A percentile compares a stretch with the other conserved stretches of the same genome.
These are phyloP conservation scores for Tylopilus sp. DNA, from an alignment of 1,284 basidiomycete genomes.

Conservation along the genomic window DNA sequence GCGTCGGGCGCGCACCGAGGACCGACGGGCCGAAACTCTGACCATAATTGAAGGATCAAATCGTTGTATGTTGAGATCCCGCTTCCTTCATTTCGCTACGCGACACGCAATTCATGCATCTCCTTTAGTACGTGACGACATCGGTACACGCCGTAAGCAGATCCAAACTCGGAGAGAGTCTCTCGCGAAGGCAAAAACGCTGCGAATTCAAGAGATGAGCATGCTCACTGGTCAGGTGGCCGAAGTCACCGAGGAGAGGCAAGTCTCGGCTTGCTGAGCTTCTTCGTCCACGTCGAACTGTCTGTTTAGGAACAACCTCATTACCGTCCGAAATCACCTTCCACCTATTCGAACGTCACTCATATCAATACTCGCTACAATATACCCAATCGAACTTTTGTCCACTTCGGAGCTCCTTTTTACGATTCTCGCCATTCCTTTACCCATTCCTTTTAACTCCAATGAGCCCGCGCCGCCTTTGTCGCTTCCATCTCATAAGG, in stretches of 20 bases:
- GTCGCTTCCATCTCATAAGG: constrained; percentile 57
- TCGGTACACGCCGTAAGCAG: constrained; percentile 39
- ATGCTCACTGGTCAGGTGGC: constrained; percentile 36
- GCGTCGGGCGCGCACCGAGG: constrained; percentile 49
- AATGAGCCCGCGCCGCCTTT: constrained; percentile 87
- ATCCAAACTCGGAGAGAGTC: constrained; percentile 47
- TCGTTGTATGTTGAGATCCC: constrained; percentile 41
- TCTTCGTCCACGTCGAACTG: constrained; percentile 8
- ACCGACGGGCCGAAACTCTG: constrained; percentile 41
- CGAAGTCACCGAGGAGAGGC: constrained; percentile 27
- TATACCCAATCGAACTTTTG: constrained; percentile 86
- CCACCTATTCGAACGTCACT: constrained; percentile 61
- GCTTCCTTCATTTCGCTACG: constrained; percentile 17
- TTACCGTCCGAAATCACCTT: constrained; percentile 47
- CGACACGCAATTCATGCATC: constrained; percentile 10
- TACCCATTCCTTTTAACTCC: constrained; percentile 75
- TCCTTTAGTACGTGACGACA: constrained; percentile 42
- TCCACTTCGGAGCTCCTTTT: constrained; percentile 81
- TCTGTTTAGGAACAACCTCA: constrained; percentile 42
- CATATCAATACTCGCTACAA: constrained; percentile 69
- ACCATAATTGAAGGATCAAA: constrained; percentile 42
- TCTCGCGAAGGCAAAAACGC: constrained; percentile 44
- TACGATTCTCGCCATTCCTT: constrained; percentile 76
- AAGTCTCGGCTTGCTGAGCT: neutral
- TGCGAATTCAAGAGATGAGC: constrained; percentile 39